Evolutionary conservation across 2,329 filamentous ascomycete species (phyloP).

Genomic region (Verticillium nonalfalfae): DNA sequence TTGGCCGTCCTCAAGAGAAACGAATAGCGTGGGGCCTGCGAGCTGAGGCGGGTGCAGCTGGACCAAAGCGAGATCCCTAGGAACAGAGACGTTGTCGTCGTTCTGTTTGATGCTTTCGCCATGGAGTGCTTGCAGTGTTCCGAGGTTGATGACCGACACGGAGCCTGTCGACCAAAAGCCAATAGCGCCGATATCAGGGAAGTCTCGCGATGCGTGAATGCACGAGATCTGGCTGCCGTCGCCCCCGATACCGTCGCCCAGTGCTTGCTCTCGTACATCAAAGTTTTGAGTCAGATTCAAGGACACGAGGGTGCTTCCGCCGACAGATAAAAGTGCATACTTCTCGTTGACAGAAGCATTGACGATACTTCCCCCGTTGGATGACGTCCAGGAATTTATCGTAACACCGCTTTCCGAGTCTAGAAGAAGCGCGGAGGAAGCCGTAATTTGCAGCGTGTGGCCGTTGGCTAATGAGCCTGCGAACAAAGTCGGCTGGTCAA

Average conservation of each 20-base stretch:
- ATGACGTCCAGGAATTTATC: slow-evolving; percentile 12
- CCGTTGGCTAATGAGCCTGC: slow-evolving; percentile 48
- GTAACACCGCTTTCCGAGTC: slow-evolving; percentile 10
- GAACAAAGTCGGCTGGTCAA: slow-evolving; percentile 66
- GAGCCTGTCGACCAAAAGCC: slow-evolving; percentile 85
- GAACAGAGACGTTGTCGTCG: slow-evolving; percentile 68
- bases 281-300: slow-evolving; percentile 58
- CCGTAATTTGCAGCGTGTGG: slow-evolving; percentile 8
- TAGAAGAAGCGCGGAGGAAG: slow-evolving; percentile 4
- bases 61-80: slow-evolving; percentile 73
- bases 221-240: slow-evolving; percentile 73
- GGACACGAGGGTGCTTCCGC: slow-evolving; percentile 66
- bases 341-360: slow-evolving; percentile 68
- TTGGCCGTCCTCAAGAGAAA: slow-evolving; percentile 88
- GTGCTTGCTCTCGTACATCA: slow-evolving; percentile 50
- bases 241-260: slow-evolving; percentile 39
- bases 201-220: slow-evolving; percentile 63
- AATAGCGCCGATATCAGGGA: slow-evolving; percentile 64
- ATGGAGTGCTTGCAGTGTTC: slow-evolving; percentile 58
- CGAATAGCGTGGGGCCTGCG: slow-evolving; percentile 67
- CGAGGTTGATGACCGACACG: slow-evolving; percentile 66
- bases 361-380: slow-evolving; percentile 56
- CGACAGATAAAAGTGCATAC: slow-evolving; percentile 66
- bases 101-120: slow-evolving; percentile 55
- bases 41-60: slow-evolving; percentile 60